These are phyloP conservation scores for Euphorbia celastroides DNA, from an alignment of 441 rosid genomes.

Conservation along the genomic window DNA sequence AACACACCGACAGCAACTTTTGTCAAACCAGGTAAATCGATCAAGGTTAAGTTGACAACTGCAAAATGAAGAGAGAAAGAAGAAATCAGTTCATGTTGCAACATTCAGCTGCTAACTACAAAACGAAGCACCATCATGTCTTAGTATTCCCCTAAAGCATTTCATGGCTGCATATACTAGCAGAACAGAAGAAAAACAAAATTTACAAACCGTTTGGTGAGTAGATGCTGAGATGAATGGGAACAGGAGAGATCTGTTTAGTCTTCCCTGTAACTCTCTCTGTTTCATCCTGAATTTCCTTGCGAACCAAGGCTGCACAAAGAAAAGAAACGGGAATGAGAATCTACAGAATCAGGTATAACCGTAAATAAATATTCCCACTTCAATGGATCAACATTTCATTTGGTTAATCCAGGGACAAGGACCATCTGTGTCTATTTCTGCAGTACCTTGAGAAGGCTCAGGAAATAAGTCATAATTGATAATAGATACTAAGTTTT, in stretches of 20 bases:
- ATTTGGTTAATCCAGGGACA: no score
- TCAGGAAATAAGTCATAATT: no score
- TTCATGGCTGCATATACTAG: not conserved
- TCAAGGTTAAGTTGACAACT: constrained; percentile 89
- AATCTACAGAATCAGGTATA: not conserved
- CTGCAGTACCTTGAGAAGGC: no score
- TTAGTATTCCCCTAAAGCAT: not conserved
- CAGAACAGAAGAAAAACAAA: not conserved
- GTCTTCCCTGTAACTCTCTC: constrained; percentile 74
- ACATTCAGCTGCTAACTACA: not conserved
- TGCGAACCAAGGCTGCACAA: constrained; percentile 54
- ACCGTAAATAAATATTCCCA: not conserved
- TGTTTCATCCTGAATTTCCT: constrained; percentile 85
- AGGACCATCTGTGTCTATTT: no score
- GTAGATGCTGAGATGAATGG: constrained; percentile 85
- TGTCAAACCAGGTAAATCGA: constrained; percentile 87
- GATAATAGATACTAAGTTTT: no score
- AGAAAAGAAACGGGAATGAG: not conserved
- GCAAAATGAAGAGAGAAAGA: constrained; percentile 22
- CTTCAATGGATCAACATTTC: no score
- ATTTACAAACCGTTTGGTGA: constrained; percentile 65
- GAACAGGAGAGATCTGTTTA: constrained; percentile 84
- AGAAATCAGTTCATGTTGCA: constrained; percentile 10
- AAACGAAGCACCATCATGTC: not conserved
- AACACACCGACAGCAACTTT: constrained; percentile 79